A percentile compares a stretch with the other conserved stretches of the same genome.
phyloP scores from a whole-genome alignment of 495 filamentous ascomycete genomes.

The Tricharina praecox region DNA sequence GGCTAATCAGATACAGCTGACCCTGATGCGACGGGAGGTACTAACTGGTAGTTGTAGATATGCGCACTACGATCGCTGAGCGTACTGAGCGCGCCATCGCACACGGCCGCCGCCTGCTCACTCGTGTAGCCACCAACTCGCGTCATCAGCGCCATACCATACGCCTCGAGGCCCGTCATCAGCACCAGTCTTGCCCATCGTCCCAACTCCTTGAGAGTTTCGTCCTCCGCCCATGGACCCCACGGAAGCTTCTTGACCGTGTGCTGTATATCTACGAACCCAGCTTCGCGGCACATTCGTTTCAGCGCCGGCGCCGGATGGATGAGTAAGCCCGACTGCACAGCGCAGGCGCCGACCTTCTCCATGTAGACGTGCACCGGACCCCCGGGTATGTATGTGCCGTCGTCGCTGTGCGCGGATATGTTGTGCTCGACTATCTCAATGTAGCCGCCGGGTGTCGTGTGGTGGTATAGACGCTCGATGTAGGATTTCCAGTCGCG shows the following conservation, averaged over 20 bases:
- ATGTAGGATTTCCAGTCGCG: conserved; percentile 39
- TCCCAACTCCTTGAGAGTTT: conserved; percentile 13
- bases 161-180: conserved; percentile 9
- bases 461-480: conserved; percentile 31
- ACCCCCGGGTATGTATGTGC: conserved; percentile 1
- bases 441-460: conserved; percentile 49
- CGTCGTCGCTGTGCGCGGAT: neutral
- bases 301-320: conserved; percentile 7
- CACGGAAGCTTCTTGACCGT: conserved; percentile 7
- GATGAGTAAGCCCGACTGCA: neutral
- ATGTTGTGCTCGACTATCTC: conserved; percentile 37
- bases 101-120: conserved; percentile 5
- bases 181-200: conserved; percentile 5
- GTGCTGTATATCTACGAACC: conserved; percentile 9
- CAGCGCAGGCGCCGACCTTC: neutral
- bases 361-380: neutral
- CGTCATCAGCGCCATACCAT: conserved; percentile 15
- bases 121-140: conserved; percentile 4
- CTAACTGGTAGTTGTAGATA: conserved; percentile 28
- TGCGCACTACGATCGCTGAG: conserved; percentile 36
- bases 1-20: neutral
- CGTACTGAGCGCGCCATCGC: conserved; percentile 36
- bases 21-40: neutral
- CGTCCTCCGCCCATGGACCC: conserved; percentile 16
- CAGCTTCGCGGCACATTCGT: conserved; percentile 8